Conservation (phyloP, 345 rosid species). For the Mangifera indica region DNA sequence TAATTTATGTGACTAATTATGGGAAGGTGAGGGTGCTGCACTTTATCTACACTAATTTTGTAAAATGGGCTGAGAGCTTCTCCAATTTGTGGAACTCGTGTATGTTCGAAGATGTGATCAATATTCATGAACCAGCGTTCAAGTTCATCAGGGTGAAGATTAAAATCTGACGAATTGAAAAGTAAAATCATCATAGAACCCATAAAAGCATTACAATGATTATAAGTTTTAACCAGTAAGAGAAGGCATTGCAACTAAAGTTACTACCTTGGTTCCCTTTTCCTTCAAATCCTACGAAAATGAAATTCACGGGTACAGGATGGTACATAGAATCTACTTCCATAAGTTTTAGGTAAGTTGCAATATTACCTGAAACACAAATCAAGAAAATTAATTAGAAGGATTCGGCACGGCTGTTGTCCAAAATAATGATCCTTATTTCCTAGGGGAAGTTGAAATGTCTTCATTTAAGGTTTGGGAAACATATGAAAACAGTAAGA, state of each 20-base stretch:
- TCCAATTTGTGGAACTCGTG: slow-evolving; percentile 71
- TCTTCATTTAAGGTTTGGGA: background rate
- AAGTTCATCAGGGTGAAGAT: slow-evolving; percentile 78
- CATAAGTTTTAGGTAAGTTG: slow-evolving; percentile 77
- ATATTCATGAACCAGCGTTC: slow-evolving; percentile 94
- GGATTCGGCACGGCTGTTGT: slow-evolving; percentile 3
- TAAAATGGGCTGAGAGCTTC: slow-evolving; percentile 75
- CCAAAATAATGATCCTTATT: background rate
- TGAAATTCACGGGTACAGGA: slow-evolving; percentile 92
- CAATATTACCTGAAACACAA: slow-evolving; percentile 45
- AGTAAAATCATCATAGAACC: slow-evolving; percentile 7
- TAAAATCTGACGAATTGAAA: slow-evolving; percentile 51
- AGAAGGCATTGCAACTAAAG: slow-evolving; percentile 3
- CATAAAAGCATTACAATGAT: background rate
- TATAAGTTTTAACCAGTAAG: background rate
- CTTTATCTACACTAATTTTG: slow-evolving; percentile 61
- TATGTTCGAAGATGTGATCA: slow-evolving; percentile 89
- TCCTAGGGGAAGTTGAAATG: slow-evolving; percentile 8
- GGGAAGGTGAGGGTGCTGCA: slow-evolving; percentile 70
- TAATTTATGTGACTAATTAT: slow-evolving; percentile 69
- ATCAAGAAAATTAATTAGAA: slow-evolving; percentile 2
- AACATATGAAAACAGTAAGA: background rate
- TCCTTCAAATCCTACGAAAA: slow-evolving; percentile 94
- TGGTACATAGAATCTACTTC: slow-evolving; percentile 87
- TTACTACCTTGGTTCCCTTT: slow-evolving; percentile 86